Evolutionary conservation across 169 alveolate species (phyloP).

Genomic region (Plasmodium gallinaceum): DNA sequence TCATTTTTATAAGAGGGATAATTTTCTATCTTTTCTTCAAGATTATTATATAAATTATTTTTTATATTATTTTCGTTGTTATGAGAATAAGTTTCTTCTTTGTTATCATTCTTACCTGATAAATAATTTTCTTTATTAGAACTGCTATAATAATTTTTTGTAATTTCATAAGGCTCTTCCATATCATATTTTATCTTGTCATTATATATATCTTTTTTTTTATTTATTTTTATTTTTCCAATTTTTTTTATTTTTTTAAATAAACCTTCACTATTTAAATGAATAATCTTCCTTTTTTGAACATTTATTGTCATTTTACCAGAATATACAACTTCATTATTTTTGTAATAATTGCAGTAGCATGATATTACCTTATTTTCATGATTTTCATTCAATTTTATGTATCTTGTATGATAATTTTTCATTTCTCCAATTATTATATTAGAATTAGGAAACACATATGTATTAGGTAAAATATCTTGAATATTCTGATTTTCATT

Average conservation of each 20-base stretch:
- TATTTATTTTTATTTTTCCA: neutral
- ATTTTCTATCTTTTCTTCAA: neutral
- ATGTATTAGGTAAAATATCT: slow-evolving; percentile 19
- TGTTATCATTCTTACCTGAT: too few species aligned
- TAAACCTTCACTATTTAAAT: neutral
- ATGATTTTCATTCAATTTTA: slow-evolving; percentile 4
- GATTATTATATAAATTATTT: neutral
- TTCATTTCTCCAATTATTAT: slow-evolving; percentile 4
- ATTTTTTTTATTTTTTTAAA: neutral
- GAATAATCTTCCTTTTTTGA: neutral
- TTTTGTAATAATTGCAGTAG: slow-evolving; percentile 39
- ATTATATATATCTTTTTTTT: neutral
- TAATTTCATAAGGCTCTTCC: neutral
- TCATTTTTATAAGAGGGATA: neutral
- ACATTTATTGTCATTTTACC: slow-evolving; percentile 46
- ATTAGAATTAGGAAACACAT: slow-evolving; percentile 26
- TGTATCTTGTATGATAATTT: slow-evolving; percentile 41
- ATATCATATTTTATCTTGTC: neutral
- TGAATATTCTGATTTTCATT: slow-evolving; percentile 19
- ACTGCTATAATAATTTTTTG: neutral
- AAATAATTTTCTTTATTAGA: neutral
- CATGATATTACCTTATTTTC: slow-evolving; percentile 20
- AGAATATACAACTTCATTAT: slow-evolving; percentile 12
- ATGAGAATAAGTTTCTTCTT: too few species aligned
- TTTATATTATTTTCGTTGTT: neutral